A percentile compares a stretch with the other conserved stretches of the same genome.
Conservation (phyloP, 2,329 filamentous ascomycete genomes). For the Cladosporium sp. region DNA sequence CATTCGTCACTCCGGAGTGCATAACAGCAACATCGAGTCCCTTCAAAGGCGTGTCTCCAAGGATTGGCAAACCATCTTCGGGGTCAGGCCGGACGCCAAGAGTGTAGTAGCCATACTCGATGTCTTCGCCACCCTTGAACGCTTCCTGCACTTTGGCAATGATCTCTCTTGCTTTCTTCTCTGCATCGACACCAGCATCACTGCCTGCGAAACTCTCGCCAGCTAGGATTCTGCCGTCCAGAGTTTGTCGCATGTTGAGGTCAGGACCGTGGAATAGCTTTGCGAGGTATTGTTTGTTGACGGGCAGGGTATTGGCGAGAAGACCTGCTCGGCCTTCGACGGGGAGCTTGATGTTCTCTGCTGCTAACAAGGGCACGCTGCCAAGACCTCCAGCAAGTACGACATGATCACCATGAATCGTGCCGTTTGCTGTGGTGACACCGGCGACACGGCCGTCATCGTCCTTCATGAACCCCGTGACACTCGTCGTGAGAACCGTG, state of each 20-base stretch:
- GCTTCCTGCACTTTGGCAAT: neutral
- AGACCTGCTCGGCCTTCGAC: constrained; percentile 1
- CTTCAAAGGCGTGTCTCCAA: neutral
- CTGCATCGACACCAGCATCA: neutral
- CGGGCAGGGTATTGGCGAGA: neutral
- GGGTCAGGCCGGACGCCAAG: neutral
- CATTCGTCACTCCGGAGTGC: constrained; percentile 6
- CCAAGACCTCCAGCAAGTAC: constrained; percentile 2
- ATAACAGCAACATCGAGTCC: constrained; percentile 3
- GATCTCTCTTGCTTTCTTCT: neutral
- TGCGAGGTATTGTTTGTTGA: neutral
- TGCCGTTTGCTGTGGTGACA: neutral
- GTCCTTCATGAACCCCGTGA: neutral
- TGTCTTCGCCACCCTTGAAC: neutral
- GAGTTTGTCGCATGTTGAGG: constrained; percentile 6
- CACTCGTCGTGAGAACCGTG: neutral
- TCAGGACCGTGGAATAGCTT: neutral
- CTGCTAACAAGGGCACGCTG: neutral
- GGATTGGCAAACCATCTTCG: constrained; percentile 1
- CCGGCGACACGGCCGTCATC: neutral
- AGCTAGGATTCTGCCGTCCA: neutral
- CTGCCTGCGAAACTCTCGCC: neutral
- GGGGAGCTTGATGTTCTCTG: neutral
- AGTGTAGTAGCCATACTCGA: constrained; percentile 4
- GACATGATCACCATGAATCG: neutral